Base-by-base conservation (phyloP, 169 alveolate genomes). In the Hepatocystis sp. region DNA sequence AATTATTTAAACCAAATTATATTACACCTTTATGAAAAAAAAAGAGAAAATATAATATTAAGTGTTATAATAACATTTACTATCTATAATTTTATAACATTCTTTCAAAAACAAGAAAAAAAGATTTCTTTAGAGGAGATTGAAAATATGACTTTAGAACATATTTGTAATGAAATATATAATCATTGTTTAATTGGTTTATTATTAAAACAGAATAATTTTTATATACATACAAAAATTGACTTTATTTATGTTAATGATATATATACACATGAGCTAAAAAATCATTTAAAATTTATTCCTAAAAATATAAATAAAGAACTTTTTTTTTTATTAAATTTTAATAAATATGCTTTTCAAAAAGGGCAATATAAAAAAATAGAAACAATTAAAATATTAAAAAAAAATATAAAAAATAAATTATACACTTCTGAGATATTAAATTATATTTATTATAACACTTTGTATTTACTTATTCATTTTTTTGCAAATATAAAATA, bases 341-440 rank as follows among this genome's bases (percentile, higher is more conserved):
- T 56, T 76, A 76, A 76, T 19, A 76, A 76, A 15, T 47, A 21
- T 49, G n/a, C 58, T 17, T 76, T 76, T 49, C 53, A 76, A 46
- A 76, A 8, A 51, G 88, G 88, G 11, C n/a, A 15, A 3, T 76
- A 76, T 63, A 76, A 56, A 76, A 76, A 76, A 58, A 47, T 76
- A 42, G 58, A 76, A 30, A 15, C 42, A 27, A 76, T 76, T 42
- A 76, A 76, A 40, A 76, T 76, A 28, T 17, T 34, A n/a, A 76
- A 49, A 63, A 30, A 64, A 25, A 76, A 76, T 17, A 13, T 23
- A 0, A n/a, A 58, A 15, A 76, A 76, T 15, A 76, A 76, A 17
- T 10, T 76, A 15, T 76, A 76, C 51, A 58, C 88, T 11, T 76
- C 88, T 13, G 88, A 76, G 8, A 76, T 76, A 21, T 51, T 76